A percentile compares a stretch with the other conserved stretches of the same genome.
Conservation (phyloP, 305 asterid genomes). For the Andrographis paniculata region DNA sequence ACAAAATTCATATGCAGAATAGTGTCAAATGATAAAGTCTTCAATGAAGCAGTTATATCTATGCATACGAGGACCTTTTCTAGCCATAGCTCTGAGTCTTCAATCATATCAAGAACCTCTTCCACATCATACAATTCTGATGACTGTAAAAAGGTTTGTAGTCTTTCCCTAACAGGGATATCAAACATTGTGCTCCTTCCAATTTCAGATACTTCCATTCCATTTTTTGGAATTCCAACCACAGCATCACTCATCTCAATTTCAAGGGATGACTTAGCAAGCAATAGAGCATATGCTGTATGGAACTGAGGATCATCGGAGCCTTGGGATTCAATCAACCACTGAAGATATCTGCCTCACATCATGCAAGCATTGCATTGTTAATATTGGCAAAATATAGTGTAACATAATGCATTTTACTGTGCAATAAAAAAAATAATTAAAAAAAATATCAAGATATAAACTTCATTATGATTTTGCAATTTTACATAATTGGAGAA, state of each 20-base stretch:
- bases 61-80: slow-evolving; percentile 58
- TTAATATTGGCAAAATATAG: slow-evolving; percentile 13
- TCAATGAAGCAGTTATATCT: slow-evolving; percentile 11
- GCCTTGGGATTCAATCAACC: slow-evolving; percentile 94
- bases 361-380: slow-evolving; percentile 7
- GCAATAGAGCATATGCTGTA: slow-evolving; percentile 79
- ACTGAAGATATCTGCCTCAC: slow-evolving; percentile 80
- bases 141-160: slow-evolving; percentile 77
- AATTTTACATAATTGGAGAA: too few species aligned
- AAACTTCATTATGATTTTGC: too few species aligned
- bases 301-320: slow-evolving; percentile 72
- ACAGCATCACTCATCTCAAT: slow-evolving; percentile 39
- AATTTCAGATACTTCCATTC: slow-evolving; percentile 28
- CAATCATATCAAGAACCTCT: slow-evolving; percentile 82
- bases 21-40: slow-evolving; percentile 14
- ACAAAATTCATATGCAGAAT: background rate
- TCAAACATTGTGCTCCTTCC: slow-evolving; percentile 52
- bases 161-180: slow-evolving; percentile 71
- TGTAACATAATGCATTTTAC: slow-evolving; percentile 2
- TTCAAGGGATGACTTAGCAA: slow-evolving; percentile 82
- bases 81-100: slow-evolving; percentile 85
- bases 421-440: too few species aligned
- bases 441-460: too few species aligned
- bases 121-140: slow-evolving; percentile 86
- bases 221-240: slow-evolving; percentile 24